A percentile compares a stretch with the other conserved stretches of the same genome.
Conservation (phyloP, 2,329 filamentous ascomycete species). For the Aspergillus pseudoviridinutans region DNA sequence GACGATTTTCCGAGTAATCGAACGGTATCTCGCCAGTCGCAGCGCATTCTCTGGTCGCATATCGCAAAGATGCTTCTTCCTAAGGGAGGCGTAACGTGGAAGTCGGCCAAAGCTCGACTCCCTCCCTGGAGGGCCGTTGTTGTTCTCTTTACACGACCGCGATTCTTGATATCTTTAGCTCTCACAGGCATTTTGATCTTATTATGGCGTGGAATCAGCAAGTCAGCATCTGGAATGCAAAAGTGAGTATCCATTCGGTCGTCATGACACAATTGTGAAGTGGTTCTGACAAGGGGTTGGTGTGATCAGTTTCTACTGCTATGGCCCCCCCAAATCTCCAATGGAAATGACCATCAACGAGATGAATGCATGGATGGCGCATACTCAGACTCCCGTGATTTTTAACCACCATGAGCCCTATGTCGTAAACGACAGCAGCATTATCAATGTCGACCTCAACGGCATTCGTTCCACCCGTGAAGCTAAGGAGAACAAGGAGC, state of each 20-base stretch:
- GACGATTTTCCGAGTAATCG: neutral
- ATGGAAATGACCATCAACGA: conserved; percentile 95
- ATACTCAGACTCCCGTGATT: conserved; percentile 85
- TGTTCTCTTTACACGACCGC: conserved; percentile 68
- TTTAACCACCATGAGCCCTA: conserved; percentile 94
- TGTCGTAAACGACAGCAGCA: conserved; percentile 74
- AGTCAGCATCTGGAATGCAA: conserved; percentile 81
- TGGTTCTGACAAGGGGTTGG: conserved; percentile 12
- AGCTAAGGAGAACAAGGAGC: conserved; percentile 75
- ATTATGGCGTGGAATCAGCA: conserved; percentile 82
- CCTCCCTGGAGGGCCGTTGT: conserved; percentile 71
- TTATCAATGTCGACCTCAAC: conserved; percentile 81
- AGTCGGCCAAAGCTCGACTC: conserved; percentile 74
- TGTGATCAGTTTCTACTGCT: conserved; percentile 81
- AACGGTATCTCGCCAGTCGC: neutral
- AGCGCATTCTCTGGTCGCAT: neutral
- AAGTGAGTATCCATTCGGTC: conserved; percentile 56
- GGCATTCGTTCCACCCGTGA: conserved; percentile 74
- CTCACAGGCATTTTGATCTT: conserved; percentile 68
- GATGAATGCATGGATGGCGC: conserved; percentile 80
- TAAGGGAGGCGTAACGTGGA: conserved; percentile 89
- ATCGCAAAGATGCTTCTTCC: conserved; percentile 71
- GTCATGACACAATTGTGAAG: neutral
- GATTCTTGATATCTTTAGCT: conserved; percentile 71
- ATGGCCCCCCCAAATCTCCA: conserved; percentile 89